Evolutionary conservation across 768 basidiomycete genomes (phyloP), one percentile per base, ranked within the genome.

Genomic region (Rhizopogon vesiculosus): DNA sequence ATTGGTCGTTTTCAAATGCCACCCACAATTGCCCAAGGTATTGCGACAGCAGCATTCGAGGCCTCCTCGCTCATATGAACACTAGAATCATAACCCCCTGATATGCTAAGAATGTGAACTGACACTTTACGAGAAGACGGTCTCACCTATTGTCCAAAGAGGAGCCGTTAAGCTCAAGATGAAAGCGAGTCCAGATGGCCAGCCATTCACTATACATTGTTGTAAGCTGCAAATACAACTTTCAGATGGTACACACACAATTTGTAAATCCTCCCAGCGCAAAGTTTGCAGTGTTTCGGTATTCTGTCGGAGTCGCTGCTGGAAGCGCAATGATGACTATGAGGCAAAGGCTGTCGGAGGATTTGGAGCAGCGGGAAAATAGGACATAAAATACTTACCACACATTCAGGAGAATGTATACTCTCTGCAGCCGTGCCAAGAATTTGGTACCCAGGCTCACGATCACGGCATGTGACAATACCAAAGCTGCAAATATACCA

Each of bases 31-130:
- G 85, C 85, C 77, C 79, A 85, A 0, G 87, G 88, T 3, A 89
- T 83, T 25, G 85, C 86, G 1, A 72, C 74, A 16, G 81, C 78
- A 0, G 88, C 87, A 60, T 91, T 91, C 0, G 78, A 75, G 1
- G 84, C 84, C 64, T 87, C 86, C 63, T 87, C 86, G 49, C 83
- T 84, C 54, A 89, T 86, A 58, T 87, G 85, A 0, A 87, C 81
- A 48, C 74, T 76, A 0, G 79, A 78, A 63, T 87, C 85, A 61
- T 74, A 76, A 16, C 56, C 60, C 33, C 65, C 67, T 67, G 76
- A 45, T 9, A 18, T 1, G 5, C 68, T 40, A 29, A 64, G 5
- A 25, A 66, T 76, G 72, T 64, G 51, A 31, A 16, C 35, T 16
- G 22, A 22, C 16, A 42, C 22, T 3, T 5, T 28, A n/a, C 2